Conservation (phyloP, 2,329 filamentous ascomycete species). For the Tympanopsis confertula region DNA sequence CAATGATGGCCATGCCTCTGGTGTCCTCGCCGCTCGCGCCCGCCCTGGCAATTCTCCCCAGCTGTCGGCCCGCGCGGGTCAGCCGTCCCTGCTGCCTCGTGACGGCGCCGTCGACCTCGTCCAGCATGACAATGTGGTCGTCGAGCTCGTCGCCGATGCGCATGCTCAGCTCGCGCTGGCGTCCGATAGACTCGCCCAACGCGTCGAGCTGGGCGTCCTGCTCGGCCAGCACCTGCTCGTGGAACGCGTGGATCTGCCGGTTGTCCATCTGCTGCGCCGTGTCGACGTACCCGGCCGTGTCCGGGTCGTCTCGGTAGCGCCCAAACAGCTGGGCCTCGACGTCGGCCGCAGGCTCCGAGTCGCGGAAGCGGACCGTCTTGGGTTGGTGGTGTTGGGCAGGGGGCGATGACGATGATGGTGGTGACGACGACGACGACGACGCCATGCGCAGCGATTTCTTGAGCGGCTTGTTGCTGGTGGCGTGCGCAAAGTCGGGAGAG, state of each 20-base stretch:
- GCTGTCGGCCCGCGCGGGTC: slow-evolving; percentile 59
- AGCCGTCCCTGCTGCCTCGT: slow-evolving; percentile 71
- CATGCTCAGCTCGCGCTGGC: slow-evolving; percentile 85
- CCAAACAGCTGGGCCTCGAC: slow-evolving; percentile 32
- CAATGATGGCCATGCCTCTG: slow-evolving; percentile 72
- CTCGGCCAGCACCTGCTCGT: slow-evolving; percentile 65
- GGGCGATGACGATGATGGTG: slow-evolving; percentile 17
- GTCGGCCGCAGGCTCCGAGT: slow-evolving; percentile 35
- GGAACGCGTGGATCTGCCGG: slow-evolving; percentile 76
- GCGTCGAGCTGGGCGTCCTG: slow-evolving; percentile 86
- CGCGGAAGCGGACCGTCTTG: slow-evolving; percentile 80
- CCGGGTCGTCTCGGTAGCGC: slow-evolving; percentile 62
- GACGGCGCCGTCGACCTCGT: slow-evolving; percentile 74
- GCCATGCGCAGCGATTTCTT: slow-evolving; percentile 23
- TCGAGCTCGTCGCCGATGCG: slow-evolving; percentile 95
- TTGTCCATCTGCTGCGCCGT: slow-evolving; percentile 54
- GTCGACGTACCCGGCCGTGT: slow-evolving; percentile 42
- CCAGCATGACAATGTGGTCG: slow-evolving; percentile 75
- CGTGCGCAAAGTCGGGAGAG: slow-evolving; percentile 51
- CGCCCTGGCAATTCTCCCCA: slow-evolving; percentile 61
- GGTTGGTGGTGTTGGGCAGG: slow-evolving; percentile 10
- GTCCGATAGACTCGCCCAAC: slow-evolving; percentile 70
- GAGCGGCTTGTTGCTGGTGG: slow-evolving; percentile 29
- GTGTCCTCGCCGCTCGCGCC: slow-evolving; percentile 63
- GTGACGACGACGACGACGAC: slow-evolving; percentile 8